phyloP scores from a whole-genome alignment of 495 filamentous ascomycete genomes.

The Neurospora sp. region DNA sequence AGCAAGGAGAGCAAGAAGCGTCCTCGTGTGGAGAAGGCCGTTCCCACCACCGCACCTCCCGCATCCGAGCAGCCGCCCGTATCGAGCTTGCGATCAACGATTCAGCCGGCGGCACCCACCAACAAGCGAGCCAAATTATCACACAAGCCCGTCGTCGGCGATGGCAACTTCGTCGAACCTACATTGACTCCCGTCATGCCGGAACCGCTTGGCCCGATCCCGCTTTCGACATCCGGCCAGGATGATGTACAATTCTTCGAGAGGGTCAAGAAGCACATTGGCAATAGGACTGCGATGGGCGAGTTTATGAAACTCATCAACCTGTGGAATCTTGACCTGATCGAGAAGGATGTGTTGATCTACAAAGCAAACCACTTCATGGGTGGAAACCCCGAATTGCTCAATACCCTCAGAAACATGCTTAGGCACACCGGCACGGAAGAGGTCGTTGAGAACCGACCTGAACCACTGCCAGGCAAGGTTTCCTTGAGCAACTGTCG shows the following conservation, averaged over 20 bases:
- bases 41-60: constrained; percentile 14
- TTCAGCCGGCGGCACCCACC: constrained; percentile 16
- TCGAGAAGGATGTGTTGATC: constrained; percentile 69
- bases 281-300: constrained; percentile 79
- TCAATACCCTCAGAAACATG: constrained; percentile 75
- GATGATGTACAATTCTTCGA: constrained; percentile 95
- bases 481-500: constrained; percentile 91
- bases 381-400: constrained; percentile 74
- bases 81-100: constrained; percentile 23
- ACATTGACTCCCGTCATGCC: constrained; percentile 80
- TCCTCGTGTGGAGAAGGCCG: constrained; percentile 33
- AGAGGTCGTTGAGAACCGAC: constrained; percentile 66
- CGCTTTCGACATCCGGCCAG: constrained; percentile 45
- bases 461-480: constrained; percentile 58
- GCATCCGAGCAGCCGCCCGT: constrained; percentile 23
- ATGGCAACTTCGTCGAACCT: constrained; percentile 68
- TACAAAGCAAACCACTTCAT: constrained; percentile 79
- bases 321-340: constrained; percentile 80
- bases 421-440: constrained; percentile 62
- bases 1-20: constrained; percentile 72
- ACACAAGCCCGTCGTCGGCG: constrained; percentile 47
- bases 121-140: constrained; percentile 54
- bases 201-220: constrained; percentile 68
- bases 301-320: constrained; percentile 96
- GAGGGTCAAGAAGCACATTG: constrained; percentile 88